Percentiles rank a stretch among this genome's conserved stretches.
Conservation (phyloP, 495 filamentous ascomycete genomes). For the Hypoxylon intermedium region DNA sequence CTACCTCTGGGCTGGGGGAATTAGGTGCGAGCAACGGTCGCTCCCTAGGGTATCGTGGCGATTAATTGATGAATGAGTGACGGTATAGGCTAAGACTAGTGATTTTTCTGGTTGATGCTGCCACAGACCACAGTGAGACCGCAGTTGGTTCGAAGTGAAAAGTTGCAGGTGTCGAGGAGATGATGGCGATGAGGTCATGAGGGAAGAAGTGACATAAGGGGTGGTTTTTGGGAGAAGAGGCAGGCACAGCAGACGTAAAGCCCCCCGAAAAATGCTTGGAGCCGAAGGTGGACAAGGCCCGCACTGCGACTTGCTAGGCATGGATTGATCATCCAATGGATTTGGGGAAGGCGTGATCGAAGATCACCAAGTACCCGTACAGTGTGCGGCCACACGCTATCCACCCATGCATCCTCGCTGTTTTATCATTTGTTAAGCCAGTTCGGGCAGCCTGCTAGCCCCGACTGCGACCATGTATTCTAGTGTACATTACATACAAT, state of each 20-base stretch:
- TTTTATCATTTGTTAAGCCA: slow-evolving; percentile 28
- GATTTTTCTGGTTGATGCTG: slow-evolving; percentile 3
- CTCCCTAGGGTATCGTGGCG: slow-evolving; percentile 35
- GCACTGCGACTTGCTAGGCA: slow-evolving; percentile 17
- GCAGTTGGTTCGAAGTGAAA: slow-evolving; percentile 35
- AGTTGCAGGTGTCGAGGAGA: slow-evolving; percentile 40
- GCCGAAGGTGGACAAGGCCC: slow-evolving; percentile 41
- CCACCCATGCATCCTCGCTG: slow-evolving; percentile 8
- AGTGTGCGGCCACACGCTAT: too few species aligned
- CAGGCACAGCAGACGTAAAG: slow-evolving; percentile 48
- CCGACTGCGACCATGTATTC: too few species aligned
- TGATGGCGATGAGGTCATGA: slow-evolving; percentile 50
- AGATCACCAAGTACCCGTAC: slow-evolving; percentile 44
- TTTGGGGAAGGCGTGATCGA: slow-evolving; percentile 40
- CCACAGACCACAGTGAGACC: slow-evolving; percentile 11
- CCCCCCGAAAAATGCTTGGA: slow-evolving; percentile 46
- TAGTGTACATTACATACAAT: too few species aligned
- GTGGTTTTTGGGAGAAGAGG: slow-evolving; percentile 47
- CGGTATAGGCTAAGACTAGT: slow-evolving; percentile 29
- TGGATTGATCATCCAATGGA: slow-evolving; percentile 41
- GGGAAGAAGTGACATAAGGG: slow-evolving; percentile 51
- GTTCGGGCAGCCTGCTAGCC: slow-evolving; percentile 11
- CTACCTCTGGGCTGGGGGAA: slow-evolving; percentile 41
- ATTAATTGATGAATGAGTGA: slow-evolving; percentile 40
- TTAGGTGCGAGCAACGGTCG: slow-evolving; percentile 23